Percentiles rank a stretch among this genome's conserved stretches.
Conservation (phyloP, 441 rosid species). For the Gossypium schwendimanii region DNA sequence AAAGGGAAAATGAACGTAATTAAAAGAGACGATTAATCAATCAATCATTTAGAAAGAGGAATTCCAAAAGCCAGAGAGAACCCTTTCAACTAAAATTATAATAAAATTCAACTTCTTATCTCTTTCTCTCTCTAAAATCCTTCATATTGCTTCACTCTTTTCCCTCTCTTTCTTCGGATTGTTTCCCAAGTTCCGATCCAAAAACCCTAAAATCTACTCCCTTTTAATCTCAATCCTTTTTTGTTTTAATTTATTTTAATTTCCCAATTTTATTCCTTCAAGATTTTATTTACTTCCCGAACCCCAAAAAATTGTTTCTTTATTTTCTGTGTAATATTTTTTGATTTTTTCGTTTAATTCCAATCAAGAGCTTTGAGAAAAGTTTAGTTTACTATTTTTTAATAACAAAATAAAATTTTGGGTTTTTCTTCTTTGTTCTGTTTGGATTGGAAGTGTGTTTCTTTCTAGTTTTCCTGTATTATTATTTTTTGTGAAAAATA, state of each 20-base stretch:
- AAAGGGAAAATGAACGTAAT: neutral
- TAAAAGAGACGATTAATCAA: neutral
- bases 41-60: neutral
- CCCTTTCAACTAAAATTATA: neutral
- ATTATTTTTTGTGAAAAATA: neutral
- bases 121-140: conserved; percentile 7
- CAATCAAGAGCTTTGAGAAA: neutral
- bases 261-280: neutral
- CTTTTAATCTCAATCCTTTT: neutral
- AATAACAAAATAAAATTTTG: neutral
- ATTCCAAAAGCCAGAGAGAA: neutral
- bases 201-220: neutral
- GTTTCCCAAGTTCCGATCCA: neutral
- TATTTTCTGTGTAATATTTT: neutral
- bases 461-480: neutral
- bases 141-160: neutral
- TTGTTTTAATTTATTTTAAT: neutral
- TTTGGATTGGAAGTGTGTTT: conserved; percentile 17
- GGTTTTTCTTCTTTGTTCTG: conserved; percentile 11
- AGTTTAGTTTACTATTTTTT: neutral
- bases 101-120: conserved; percentile 1
- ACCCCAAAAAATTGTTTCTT: neutral
- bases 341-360: neutral
- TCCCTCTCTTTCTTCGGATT: neutral
- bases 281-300: neutral